These are phyloP conservation scores for Rhizopus microsporus DNA, from an alignment of 371 early-diverging fungal genomes.

Conservation along the genomic window DNA sequence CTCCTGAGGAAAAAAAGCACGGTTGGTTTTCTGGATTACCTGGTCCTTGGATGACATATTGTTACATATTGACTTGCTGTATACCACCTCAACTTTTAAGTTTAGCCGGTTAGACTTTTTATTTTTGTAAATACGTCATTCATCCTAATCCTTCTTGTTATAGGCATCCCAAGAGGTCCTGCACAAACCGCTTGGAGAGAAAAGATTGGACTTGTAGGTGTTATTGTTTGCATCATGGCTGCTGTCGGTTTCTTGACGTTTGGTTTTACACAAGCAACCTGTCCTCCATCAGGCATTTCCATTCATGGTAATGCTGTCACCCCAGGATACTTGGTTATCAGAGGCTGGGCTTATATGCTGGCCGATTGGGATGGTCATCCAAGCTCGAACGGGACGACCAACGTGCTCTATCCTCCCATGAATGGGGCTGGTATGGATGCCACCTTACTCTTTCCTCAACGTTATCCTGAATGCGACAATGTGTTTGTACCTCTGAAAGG, in stretches of 20 bases:
- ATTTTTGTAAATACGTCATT: not conserved
- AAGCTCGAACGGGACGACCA: slow-evolving; percentile 34
- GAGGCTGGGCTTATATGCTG: slow-evolving; percentile 59
- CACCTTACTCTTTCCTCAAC: slow-evolving; percentile 52
- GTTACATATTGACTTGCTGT: slow-evolving; percentile 55
- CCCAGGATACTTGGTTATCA: slow-evolving; percentile 48
- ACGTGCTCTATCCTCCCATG: slow-evolving; percentile 58
- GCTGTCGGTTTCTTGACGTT: slow-evolving; percentile 62
- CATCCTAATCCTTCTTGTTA: not conserved
- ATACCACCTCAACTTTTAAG: slow-evolving; percentile 39
- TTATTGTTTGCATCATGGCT: slow-evolving; percentile 55
- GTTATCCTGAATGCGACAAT: slow-evolving; percentile 58
- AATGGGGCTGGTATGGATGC: slow-evolving; percentile 68
- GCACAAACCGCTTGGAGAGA: slow-evolving; percentile 84
- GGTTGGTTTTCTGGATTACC: slow-evolving; percentile 19
- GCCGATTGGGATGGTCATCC: slow-evolving; percentile 55
- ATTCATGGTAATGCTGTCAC: slow-evolving; percentile 38
- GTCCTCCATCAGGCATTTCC: slow-evolving; percentile 40
- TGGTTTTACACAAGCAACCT: slow-evolving; percentile 60
- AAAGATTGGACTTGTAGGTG: slow-evolving; percentile 75
- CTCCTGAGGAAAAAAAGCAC: slow-evolving; percentile 5
- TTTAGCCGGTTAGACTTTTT: slow-evolving; percentile 18
- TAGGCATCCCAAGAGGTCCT: slow-evolving; percentile 49
- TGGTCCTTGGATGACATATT: slow-evolving; percentile 53
- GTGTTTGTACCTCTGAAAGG: slow-evolving; percentile 47